Base-by-base conservation (phyloP, 2,329 filamentous ascomycete species). In the Botrytis byssoidea region DNA sequence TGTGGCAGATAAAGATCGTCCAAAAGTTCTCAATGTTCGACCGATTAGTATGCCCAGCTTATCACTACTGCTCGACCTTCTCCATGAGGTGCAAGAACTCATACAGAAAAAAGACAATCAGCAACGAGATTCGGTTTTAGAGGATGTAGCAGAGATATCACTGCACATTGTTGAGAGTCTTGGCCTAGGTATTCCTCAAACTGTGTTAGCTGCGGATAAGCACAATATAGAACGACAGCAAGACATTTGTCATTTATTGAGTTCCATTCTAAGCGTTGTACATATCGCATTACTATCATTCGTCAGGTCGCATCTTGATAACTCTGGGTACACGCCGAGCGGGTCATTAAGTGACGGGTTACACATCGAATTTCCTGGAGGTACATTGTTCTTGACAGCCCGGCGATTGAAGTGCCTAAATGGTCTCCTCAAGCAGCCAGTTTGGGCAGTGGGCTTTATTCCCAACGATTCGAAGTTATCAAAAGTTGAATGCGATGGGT, bases 201-300 rank as follows among this genome's bases (percentile, higher is more conserved):
- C 10, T 0, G 32, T 18, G 0, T 10, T 60, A 1, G 1, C 4
- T 37, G 20, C 12, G 29, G 20, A 37, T 14, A 2, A 60, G 20
- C 18, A 37, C 4, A 35, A 25, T 35, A 8, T 3, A 5, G 2
- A 25, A 32, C 18, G 57, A 60, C 57, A 60, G 0, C 25, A 12
- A 35, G 16, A n/a, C 4, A 70, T 70, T 25, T 70, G 37, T 20
- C 35, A 25, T 4, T 8, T 44, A 1, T n/a, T 70, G 32, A n/a
- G 48, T 22, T 40, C 67, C 4, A 25, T 46, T 46, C 2, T 70
- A 16, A 10, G 20, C 9, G 32, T 70, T 44, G 3, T 37, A 14
- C 37, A 70, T 70, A 20, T 70, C 35, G 55, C n/a, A 6, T 40
- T 70, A 40, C 22, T 70, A 8, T 44, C 51, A 25, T 60, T 70